Evolutionary conservation across 2,329 filamentous ascomycete genomes (phyloP).

Genomic region (Cylindrodendrum hubeiense): DNA sequence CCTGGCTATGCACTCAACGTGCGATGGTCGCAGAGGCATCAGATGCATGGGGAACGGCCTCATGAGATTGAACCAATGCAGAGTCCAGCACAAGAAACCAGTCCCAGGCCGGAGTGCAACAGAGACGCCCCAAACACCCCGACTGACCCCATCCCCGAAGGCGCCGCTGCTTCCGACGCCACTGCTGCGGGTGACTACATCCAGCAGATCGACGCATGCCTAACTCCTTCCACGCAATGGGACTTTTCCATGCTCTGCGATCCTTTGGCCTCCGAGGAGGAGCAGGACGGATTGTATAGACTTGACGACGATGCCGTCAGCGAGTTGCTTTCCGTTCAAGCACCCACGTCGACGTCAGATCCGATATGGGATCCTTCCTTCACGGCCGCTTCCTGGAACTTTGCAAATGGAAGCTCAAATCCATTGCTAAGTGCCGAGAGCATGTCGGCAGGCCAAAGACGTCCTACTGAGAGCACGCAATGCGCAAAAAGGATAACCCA

Average conservation of each 20-base stretch:
- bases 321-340: background rate
- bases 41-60: background rate
- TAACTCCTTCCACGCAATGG: conserved; percentile 9
- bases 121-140: background rate
- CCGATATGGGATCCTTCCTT: background rate
- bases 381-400: background rate
- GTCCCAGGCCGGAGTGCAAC: background rate
- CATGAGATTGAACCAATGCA: background rate
- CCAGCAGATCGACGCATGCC: conserved; percentile 3
- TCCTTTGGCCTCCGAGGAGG: background rate
- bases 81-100: background rate
- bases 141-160: background rate
- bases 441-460: background rate
- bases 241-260: conserved; percentile 13
- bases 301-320: conserved; percentile 4
- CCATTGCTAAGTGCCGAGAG: background rate
- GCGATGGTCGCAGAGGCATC: conserved; percentile 39
- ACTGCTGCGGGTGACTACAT: background rate
- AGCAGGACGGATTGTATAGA: conserved; percentile 3
- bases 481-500: too few relatives aligned
- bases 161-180: background rate
- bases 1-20: conserved; percentile 41
- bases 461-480: background rate
- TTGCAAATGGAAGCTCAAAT: background rate
- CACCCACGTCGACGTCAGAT: background rate